Conservation (phyloP, 208 protist genomes). For the Wallacemonas sp. region DNA sequence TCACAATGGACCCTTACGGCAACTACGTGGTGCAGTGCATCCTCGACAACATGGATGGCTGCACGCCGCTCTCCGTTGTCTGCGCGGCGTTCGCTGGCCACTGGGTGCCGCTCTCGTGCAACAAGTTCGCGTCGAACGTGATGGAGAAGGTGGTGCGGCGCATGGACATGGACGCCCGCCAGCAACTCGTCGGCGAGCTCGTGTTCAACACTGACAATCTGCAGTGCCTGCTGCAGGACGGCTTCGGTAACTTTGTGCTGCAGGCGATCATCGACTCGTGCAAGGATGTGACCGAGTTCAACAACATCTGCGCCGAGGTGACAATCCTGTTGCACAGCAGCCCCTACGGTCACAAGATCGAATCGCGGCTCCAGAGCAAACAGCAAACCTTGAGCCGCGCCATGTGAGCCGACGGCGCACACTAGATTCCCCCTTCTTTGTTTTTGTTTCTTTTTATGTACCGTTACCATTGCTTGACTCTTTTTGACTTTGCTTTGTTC, state of each 20-base stretch:
- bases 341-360: constrained; percentile 78
- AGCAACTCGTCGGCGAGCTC: constrained; percentile 60
- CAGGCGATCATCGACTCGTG: constrained; percentile 75
- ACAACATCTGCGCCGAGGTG: constrained; percentile 40
- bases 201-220: constrained; percentile 57
- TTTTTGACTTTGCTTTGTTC: constrained; percentile 7
- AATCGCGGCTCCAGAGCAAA: constrained; percentile 49
- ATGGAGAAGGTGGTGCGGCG: constrained; percentile 79
- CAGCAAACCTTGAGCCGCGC: constrained; percentile 6
- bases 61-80: constrained; percentile 34
- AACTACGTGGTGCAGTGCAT: constrained; percentile 91
- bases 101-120: constrained; percentile 67
- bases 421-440: neutral
- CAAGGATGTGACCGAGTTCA: constrained; percentile 50
- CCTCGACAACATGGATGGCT: constrained; percentile 63
- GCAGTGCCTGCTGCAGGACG: constrained; percentile 70
- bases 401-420: neutral
- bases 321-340: constrained; percentile 53
- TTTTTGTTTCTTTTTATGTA: constrained; percentile 23
- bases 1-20: constrained; percentile 82
- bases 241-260: constrained; percentile 88
- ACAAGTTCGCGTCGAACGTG: constrained; percentile 92
- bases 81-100: constrained; percentile 51
- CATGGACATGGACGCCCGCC: constrained; percentile 34
- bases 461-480: constrained; percentile 11